phyloP scores from a whole-genome alignment of 495 filamentous ascomycete species.

The Lophiotrema nucula region DNA sequence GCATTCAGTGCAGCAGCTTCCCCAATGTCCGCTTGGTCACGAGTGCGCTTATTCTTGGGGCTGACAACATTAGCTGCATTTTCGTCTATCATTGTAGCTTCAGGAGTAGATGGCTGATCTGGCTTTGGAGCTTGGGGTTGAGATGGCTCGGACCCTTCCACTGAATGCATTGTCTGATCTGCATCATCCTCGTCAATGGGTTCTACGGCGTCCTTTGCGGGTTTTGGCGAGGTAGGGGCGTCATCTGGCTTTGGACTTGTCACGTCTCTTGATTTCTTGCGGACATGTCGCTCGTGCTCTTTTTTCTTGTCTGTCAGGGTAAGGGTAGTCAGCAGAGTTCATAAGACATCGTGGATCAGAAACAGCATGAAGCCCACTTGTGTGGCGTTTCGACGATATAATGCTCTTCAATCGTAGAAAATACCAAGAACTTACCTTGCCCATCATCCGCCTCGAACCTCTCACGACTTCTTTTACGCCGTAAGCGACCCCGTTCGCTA shows the following conservation, averaged over 20 bases:
- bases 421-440: neutral
- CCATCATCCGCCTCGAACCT: conserved; percentile 28
- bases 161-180: neutral
- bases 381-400: too few relatives aligned
- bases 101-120: conserved; percentile 4
- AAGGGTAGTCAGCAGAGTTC: too few relatives aligned
- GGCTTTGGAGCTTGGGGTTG: neutral
- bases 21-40: conserved; percentile 24
- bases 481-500: conserved; percentile 43
- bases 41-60: conserved; percentile 37
- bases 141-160: neutral
- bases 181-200: conserved; percentile 16
- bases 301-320: conserved; percentile 13
- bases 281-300: conserved; percentile 31
- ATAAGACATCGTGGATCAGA: too few relatives aligned
- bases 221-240: too few relatives aligned
- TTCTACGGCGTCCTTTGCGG: too few relatives aligned
- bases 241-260: too few relatives aligned
- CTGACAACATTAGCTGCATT: conserved; percentile 19
- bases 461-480: conserved; percentile 57
- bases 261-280: conserved; percentile 43
- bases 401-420: too few relatives aligned
- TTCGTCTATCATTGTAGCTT: conserved; percentile 5
- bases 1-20: conserved; percentile 4
- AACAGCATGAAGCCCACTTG: too few relatives aligned